These are phyloP conservation scores for Phanerodontia chrysosporium DNA, from an alignment of 768 basidiomycete genomes.

Conservation along the genomic window DNA sequence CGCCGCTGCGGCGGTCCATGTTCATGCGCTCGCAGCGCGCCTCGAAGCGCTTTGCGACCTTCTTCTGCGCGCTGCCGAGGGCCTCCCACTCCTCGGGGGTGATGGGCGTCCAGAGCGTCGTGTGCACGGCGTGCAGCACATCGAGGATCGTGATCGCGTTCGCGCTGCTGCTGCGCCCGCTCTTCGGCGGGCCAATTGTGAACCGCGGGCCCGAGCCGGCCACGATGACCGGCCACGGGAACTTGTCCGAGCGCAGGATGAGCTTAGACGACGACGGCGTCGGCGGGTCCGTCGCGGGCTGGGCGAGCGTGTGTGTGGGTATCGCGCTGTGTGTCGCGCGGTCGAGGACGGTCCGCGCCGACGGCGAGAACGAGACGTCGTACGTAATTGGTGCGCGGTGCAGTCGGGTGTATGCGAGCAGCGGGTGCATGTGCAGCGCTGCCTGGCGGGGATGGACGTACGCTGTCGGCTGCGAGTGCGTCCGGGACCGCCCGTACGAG, in stretches of 20 bases:
- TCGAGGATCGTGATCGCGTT: constrained; percentile 55
- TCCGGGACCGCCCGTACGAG: constrained; percentile 18
- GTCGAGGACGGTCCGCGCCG: constrained; percentile 53
- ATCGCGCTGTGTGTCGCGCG: constrained; percentile 50
- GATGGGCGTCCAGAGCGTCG: constrained; percentile 49
- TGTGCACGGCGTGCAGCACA: constrained; percentile 56
- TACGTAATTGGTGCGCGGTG: constrained; percentile 61
- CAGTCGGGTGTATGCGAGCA: constrained; percentile 51
- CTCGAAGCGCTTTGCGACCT: constrained; percentile 58
- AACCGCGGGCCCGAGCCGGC: constrained; percentile 27
- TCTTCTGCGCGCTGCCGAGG: constrained; percentile 54
- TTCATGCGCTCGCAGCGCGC: constrained; percentile 55
- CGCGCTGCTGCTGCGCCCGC: constrained; percentile 18
- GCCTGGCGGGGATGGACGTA: constrained; percentile 29
- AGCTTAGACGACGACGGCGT: constrained; percentile 41
- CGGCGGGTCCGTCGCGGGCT: constrained; percentile 64
- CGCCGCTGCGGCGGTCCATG: constrained; percentile 66
- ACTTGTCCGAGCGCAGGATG: constrained; percentile 49
- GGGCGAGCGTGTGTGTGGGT: constrained; percentile 49
- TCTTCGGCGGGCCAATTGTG: constrained; percentile 26
- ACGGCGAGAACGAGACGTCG: constrained; percentile 53
- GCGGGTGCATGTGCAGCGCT: constrained; percentile 57
- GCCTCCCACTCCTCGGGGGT: constrained; percentile 63
- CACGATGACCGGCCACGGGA: constrained; percentile 60
- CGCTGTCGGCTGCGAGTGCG: constrained; percentile 17